Percentiles rank a stretch among this genome's conserved stretches.
Evolutionary conservation across 352 stramenopile genomes (phyloP).

Genomic region (Phytopythium aichiense): DNA sequence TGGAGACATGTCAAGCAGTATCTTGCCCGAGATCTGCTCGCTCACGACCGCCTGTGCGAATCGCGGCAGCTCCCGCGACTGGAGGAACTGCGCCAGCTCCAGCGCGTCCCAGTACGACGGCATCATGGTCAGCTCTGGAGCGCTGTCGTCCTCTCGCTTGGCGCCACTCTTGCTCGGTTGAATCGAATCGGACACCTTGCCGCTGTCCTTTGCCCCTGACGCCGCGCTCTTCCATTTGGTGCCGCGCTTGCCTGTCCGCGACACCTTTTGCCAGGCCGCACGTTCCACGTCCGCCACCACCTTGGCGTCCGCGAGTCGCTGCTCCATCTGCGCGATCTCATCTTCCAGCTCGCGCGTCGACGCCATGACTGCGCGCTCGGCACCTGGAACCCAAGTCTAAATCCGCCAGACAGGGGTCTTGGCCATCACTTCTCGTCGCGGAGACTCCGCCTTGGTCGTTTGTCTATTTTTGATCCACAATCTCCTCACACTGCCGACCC

Average conservation of each 20-base stretch:
- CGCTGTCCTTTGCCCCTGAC: constrained; percentile 8
- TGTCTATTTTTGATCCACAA: constrained; percentile 21
- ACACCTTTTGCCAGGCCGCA: constrained; percentile 48
- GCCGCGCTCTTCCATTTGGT: constrained; percentile 66
- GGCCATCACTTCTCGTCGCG: background rate
- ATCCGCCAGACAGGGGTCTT: background rate
- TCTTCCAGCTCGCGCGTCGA: constrained; percentile 40
- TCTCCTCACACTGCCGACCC: background rate
- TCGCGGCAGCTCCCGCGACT: constrained; percentile 35
- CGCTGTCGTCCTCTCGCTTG: background rate
- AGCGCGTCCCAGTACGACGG: constrained; percentile 53
- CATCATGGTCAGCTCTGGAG: constrained; percentile 19
- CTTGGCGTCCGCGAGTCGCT: constrained; percentile 50
- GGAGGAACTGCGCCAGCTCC: constrained; percentile 56
- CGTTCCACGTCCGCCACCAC: constrained; percentile 46
- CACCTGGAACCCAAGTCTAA: background rate
- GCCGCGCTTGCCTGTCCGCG: constrained; percentile 38
- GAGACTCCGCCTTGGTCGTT: background rate
- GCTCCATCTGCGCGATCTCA: constrained; percentile 58
- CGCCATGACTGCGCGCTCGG: constrained; percentile 27
- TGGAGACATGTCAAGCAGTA: constrained; percentile 41
- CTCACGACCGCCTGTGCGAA: constrained; percentile 50
- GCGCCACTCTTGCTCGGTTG: background rate
- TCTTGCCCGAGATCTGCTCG: constrained; percentile 61
- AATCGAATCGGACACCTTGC: background rate